Conservation (phyloP, 192 early-diverging fungal species). For the Coemansia nantahalensis region DNA sequence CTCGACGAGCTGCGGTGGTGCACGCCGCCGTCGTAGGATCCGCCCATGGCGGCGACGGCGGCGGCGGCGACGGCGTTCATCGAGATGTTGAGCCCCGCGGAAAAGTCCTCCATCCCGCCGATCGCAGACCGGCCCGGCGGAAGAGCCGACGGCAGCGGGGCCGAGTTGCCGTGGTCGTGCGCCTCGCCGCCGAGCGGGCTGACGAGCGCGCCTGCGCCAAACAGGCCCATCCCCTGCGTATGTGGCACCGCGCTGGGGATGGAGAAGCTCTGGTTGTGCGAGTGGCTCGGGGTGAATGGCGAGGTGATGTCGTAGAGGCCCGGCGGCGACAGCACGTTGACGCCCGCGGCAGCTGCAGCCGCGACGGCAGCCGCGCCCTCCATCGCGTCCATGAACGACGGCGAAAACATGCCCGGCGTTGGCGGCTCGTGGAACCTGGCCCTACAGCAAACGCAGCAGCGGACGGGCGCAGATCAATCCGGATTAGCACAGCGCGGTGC, state of each 20-base stretch:
- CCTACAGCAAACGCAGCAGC: conserved; percentile 5
- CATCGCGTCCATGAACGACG: conserved; percentile 65
- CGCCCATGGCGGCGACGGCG: conserved; percentile 21
- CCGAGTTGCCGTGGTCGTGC: conserved; percentile 6
- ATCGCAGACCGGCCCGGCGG: conserved; percentile 6
- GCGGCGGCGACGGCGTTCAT: conserved; percentile 40
- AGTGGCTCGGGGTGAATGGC: conserved; percentile 33
- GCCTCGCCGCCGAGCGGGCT: conserved; percentile 19
- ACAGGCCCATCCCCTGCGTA: conserved; percentile 12
- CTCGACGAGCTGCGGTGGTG: conserved; percentile 24
- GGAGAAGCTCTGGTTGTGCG: conserved; percentile 49
- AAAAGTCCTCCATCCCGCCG: conserved; percentile 30
- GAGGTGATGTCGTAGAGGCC: conserved; percentile 40
- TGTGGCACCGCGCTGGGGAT: conserved; percentile 30
- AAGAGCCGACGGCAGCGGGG: conserved; percentile 9
- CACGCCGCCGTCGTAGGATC: conserved; percentile 22
- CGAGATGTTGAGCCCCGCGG: conserved; percentile 40
- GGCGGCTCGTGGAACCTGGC: conserved; percentile 44
- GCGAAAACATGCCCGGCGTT: conserved; percentile 71
- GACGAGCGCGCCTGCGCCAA: conserved; percentile 16
- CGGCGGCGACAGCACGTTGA: conserved; percentile 38
- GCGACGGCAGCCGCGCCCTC: conserved; percentile 43
- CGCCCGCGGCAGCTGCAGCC: conserved; percentile 18
- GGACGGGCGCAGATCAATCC: background rate
- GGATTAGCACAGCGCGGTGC: background rate